Evolutionary conservation across 176 grass and related monocot species (phyloP).

Genomic region (Bothriochloa decipiens): DNA sequence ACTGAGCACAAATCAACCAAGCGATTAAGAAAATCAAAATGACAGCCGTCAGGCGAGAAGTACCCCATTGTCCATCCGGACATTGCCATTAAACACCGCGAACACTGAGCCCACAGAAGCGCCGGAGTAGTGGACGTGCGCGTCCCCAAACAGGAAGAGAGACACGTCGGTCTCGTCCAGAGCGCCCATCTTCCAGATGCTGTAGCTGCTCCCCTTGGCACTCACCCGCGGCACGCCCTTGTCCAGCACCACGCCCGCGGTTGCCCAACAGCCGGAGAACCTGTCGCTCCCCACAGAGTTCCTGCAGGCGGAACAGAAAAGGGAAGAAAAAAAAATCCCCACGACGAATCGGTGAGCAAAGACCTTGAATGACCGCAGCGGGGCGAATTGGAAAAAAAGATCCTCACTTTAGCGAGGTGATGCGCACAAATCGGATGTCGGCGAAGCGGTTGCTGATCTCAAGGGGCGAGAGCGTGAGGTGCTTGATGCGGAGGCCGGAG

Average conservation of each 20-base stretch:
- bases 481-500: slow-evolving; percentile 61
- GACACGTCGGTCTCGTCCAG: slow-evolving; percentile 74
- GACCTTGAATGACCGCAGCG: not conserved
- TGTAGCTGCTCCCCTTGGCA: slow-evolving; percentile 70
- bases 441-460: slow-evolving; percentile 77
- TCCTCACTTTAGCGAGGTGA: slow-evolving; percentile 69
- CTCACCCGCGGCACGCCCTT: slow-evolving; percentile 65
- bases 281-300: slow-evolving; percentile 50
- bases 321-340: not conserved
- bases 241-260: slow-evolving; percentile 74
- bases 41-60: not conserved
- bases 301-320: not conserved
- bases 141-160: slow-evolving; percentile 81
- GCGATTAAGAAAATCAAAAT: not conserved
- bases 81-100: slow-evolving; percentile 76
- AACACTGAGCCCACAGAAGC: slow-evolving; percentile 70
- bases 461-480: slow-evolving; percentile 47
- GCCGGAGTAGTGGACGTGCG: slow-evolving; percentile 67
- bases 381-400: not conserved
- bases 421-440: slow-evolving; percentile 83
- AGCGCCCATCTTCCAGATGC: slow-evolving; percentile 81
- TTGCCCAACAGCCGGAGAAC: slow-evolving; percentile 87
- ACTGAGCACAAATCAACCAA: not conserved
- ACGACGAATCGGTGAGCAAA: slow-evolving; percentile 3
- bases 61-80: slow-evolving; percentile 80